A percentile compares a stretch with the other conserved stretches of the same genome.
Conservation (phyloP, 257 asterid genomes). For the Przewalskia tangutica region DNA sequence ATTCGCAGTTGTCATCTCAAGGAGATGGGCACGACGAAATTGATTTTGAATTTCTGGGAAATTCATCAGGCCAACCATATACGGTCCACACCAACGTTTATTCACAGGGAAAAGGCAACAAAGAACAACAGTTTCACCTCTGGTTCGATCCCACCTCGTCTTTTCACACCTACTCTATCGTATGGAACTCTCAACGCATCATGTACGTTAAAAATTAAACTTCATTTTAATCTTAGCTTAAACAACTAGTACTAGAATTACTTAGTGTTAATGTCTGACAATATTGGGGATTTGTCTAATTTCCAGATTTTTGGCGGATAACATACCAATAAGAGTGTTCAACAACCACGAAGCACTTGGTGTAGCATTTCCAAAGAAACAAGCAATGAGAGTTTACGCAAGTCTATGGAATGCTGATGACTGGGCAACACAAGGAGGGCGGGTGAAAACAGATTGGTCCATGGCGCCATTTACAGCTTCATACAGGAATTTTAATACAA, state of each 20-base stretch:
- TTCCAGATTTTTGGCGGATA: slow-evolving; percentile 35
- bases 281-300: neutral
- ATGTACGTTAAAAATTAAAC: slow-evolving; percentile 2
- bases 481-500: slow-evolving; percentile 28
- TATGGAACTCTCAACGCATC: slow-evolving; percentile 28
- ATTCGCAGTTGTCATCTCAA: slow-evolving; percentile 29
- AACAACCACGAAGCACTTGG: slow-evolving; percentile 29
- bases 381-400: slow-evolving; percentile 23
- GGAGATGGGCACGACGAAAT: slow-evolving; percentile 35
- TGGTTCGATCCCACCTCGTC: slow-evolving; percentile 39
- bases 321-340: slow-evolving; percentile 40
- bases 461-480: slow-evolving; percentile 35
- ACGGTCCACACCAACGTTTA: slow-evolving; percentile 34
- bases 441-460: slow-evolving; percentile 32
- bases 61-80: slow-evolving; percentile 26
- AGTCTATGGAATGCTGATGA: slow-evolving; percentile 29
- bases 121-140: slow-evolving; percentile 33
- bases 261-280: neutral
- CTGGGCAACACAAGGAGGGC: slow-evolving; percentile 35
- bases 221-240: neutral
- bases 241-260: neutral
- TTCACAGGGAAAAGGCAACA: slow-evolving; percentile 30
- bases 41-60: slow-evolving; percentile 38
- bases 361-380: slow-evolving; percentile 22
- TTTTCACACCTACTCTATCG: slow-evolving; percentile 36